Evolutionary conservation across 2,329 filamentous ascomycete genomes (phyloP).

Genomic region (Talaromyces sp.): DNA sequence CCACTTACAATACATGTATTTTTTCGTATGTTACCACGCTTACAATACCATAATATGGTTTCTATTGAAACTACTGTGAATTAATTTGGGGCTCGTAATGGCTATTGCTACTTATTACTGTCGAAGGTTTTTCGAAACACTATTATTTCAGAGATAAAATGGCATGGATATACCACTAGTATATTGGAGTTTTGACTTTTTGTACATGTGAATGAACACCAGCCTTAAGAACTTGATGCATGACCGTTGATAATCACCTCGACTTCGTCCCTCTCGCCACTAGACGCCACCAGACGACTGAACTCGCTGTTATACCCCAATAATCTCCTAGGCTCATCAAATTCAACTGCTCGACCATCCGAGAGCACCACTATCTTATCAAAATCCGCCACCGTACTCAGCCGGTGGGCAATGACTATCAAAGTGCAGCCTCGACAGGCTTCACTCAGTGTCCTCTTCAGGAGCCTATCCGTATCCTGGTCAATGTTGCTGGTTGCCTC

Average conservation of each 20-base stretch:
- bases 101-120: too few relatives aligned
- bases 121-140: too few relatives aligned
- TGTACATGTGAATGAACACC: too few relatives aligned
- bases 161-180: too few relatives aligned
- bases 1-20: too few relatives aligned
- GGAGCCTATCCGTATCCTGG: conserved; percentile 64
- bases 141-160: too few relatives aligned
- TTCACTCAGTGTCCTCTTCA: conserved; percentile 64
- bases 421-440: conserved; percentile 59
- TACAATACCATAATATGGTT: too few relatives aligned
- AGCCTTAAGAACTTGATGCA: too few relatives aligned
- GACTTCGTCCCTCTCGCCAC: conserved; percentile 11
- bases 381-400: conserved; percentile 69
- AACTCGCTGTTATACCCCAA: conserved; percentile 8
- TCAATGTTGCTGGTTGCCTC: conserved; percentile 71
- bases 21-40: too few relatives aligned
- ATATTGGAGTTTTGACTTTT: too few relatives aligned
- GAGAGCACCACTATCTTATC: conserved; percentile 62
- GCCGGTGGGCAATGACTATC: conserved; percentile 64
- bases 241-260: conserved; percentile 6
- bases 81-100: too few relatives aligned
- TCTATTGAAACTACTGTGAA: too few relatives aligned
- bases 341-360: conserved; percentile 7
- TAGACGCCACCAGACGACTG: conserved; percentile 7
- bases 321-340: conserved; percentile 5